Conservation (phyloP, 345 rosid species). For the Trapa bicornis region DNA sequence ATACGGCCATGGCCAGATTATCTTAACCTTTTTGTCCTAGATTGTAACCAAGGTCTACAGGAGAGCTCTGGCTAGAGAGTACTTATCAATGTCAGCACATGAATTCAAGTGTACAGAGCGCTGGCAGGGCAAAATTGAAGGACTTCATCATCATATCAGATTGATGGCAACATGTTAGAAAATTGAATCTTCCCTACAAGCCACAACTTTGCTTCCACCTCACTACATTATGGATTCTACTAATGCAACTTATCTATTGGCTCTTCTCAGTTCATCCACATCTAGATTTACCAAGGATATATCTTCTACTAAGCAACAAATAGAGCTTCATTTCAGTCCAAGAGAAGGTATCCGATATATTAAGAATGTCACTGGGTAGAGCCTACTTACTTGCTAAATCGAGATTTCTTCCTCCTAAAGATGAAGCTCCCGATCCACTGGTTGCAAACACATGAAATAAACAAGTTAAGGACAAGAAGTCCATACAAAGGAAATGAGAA, state of each 20-base stretch:
- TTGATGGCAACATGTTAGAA: neutral
- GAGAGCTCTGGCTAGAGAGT: neutral
- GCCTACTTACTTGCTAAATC: conserved; percentile 69
- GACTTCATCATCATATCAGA: too few species aligned
- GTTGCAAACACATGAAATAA: conserved; percentile 9
- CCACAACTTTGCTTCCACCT: neutral
- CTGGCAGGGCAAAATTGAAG: too few species aligned
- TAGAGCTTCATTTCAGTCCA: neutral
- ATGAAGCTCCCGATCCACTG: conserved; percentile 77
- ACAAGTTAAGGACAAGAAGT: neutral
- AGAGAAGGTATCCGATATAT: neutral
- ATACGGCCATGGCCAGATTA: too few species aligned
- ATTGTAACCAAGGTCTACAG: neutral
- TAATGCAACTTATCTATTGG: neutral
- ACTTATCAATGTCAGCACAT: neutral
- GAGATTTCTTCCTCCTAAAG: conserved; percentile 71
- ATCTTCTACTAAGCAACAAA: neutral
- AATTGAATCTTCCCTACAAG: neutral
- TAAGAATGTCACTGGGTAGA: neutral
- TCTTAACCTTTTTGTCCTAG: too few species aligned
- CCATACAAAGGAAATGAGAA: neutral
- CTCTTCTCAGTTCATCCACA: neutral
- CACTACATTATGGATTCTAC: neutral
- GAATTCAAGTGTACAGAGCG: too few species aligned
- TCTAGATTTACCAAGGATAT: neutral